Evolutionary conservation across 768 basidiomycete genomes (phyloP), one percentile per base, ranked within the genome.

Genomic region (Leccinum boreale): DNA sequence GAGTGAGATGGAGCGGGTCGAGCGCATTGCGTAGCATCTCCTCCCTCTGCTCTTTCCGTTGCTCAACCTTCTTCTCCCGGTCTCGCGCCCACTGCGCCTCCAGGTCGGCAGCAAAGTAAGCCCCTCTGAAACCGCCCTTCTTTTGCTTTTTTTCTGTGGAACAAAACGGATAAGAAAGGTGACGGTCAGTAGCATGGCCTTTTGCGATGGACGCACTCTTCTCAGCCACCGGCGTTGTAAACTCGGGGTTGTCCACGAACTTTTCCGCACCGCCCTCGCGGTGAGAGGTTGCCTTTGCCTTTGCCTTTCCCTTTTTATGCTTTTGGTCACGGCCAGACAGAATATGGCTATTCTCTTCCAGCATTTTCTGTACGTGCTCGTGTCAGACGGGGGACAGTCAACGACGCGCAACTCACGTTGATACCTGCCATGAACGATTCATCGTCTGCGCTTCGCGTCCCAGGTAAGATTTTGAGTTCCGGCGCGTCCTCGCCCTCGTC

Each of bases 61-160:
- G 70, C 56, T 86, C 85, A 0, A 92, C 92, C 69, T 97, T 98
- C 75, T 86, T 89, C 52, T 77, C 74, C 2, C 93, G 90, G 67
- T 98, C 95, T 49, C 81, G 81, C 47, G 84, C 82, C 93, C 93
- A 97, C 58, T 85, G 86, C 0, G 74, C 81, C 53, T 77, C 79
- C 8, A 97, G 78, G 6, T 85, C 79, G 2, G 74, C 64, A 0
- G 90, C 83, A 11, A 89, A 63, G 48, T 76, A 5, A 2, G 46
- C 51, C 28, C n/a, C 31, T 3, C 10, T 2, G 15, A 58, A 36
- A 29, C 60, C 64, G 0, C 24, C 53, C 29, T 70, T 66, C 39
- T 49, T 64, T 9, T 70, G 59, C 58, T 78, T 80, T 67, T 66
- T 75, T 77, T 60, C 17, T 29, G 56, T 3, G 31, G 11, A 6